Evolutionary conservation across 345 rosid species (phyloP).

Genomic region (thale cress (Arabidopsis thaliana)): TAIR10.1 NC_003074.8:3859501-3860000

Average conservation of each 20-base stretch:
- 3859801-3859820: not conserved
- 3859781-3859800: not conserved
- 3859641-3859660: conserved; percentile 24
- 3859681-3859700: conserved; percentile 28
- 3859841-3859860: not conserved
- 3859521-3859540: conserved; percentile 18
- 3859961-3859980: not conserved
- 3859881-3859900: not conserved
- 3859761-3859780: not conserved
- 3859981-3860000: conserved; percentile 20
- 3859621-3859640: conserved; percentile 23
- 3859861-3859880: not conserved
- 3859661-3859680: conserved; percentile 22
- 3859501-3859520: not conserved
- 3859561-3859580: conserved; percentile 62
- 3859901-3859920: not conserved
- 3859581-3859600: conserved; percentile 62
- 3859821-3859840: not conserved
- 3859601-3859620: conserved; percentile 46
- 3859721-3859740: conserved; percentile 13
- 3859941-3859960: conserved; percentile 17
- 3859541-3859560: conserved; percentile 66
- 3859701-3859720: not conserved
- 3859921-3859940: not conserved
- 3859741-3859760: conserved; percentile 25